Base-by-base conservation (phyloP, 1,139 yeast species). In the Suhomyces wounanorum region DNA sequence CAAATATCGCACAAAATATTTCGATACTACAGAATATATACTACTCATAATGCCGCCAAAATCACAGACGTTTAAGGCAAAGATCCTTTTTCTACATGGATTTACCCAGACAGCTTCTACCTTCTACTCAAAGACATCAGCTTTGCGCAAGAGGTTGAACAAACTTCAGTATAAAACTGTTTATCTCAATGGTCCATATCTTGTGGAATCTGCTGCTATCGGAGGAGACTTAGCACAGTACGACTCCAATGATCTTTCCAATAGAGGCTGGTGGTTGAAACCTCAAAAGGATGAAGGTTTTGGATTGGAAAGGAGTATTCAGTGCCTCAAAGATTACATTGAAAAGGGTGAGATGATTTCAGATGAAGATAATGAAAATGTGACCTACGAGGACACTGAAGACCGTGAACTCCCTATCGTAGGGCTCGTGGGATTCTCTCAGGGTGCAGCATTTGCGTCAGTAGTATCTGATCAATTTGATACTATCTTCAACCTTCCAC, bases 151-250 rank as follows among this genome's bases (percentile, higher is more conserved):
- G 52, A 67, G 64, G 55, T 62, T 77, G 31, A 55, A 62, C 47
- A 71, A 75, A 46, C 56, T 73, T 35, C 65, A 59, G 28, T 59
- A 57, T 57, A 89, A 88, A 61, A 79, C 92, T 28, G 82, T 86
- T 11, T 92, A 87, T 65, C 69, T 90, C 48, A 89, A 89, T 60
- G 97, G 87, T 0, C 97, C 97, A 1, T 70, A 82, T 7, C 69
- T 73, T 31, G 70, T 91, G 41, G 77, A 82, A 1, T 80, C 84
- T 8, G 18, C 35, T 9, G 16, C 43, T 8, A 25, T 47, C 5
- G 50, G 41, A 5, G 80, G 85, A 1, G 96, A 90, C 58, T 83
- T 70, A 79, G 81, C 68, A 43, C 76, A 63, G 55, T 73, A 63
- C 59, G 67, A 66, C 38, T 63, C 77, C 0, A 66, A 63, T 6